Percentiles rank a stretch among this genome's conserved stretches.
These are phyloP conservation scores for Neopestalotiopsis sp. DNA, from an alignment of 2,329 filamentous ascomycete genomes.

Conservation along the genomic window DNA sequence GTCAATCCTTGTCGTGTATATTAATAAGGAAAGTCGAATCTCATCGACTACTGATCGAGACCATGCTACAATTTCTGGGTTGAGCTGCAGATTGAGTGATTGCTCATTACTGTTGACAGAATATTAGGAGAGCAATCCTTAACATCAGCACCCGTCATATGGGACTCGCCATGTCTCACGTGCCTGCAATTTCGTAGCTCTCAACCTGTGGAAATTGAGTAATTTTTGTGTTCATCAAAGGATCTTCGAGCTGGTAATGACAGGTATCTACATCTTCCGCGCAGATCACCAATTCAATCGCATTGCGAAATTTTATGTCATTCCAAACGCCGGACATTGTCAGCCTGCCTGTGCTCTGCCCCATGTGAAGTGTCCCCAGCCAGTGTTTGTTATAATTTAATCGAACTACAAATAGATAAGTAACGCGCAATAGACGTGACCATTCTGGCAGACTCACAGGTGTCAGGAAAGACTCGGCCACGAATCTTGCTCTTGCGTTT, in stretches of 20 bases:
- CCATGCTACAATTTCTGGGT: too few relatives aligned
- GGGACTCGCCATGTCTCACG: not conserved
- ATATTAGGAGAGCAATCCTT: not conserved
- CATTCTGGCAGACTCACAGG: slow-evolving; percentile 46
- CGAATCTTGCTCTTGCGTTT: slow-evolving; percentile 95
- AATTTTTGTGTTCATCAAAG: not conserved
- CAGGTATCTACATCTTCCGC: not conserved
- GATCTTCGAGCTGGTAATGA: not conserved
- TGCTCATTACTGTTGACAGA: too few relatives aligned
- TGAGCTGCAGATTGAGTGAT: too few relatives aligned
- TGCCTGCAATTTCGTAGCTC: not conserved
- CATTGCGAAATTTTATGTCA: slow-evolving; percentile 19
- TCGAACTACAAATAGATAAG: not conserved
- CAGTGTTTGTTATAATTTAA: not conserved
- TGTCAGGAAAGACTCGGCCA: slow-evolving; percentile 97
- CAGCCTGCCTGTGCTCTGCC: not conserved
- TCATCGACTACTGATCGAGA: too few relatives aligned
- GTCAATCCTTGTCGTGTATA: too few relatives aligned
- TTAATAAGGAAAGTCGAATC: too few relatives aligned
- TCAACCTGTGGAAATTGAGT: not conserved
- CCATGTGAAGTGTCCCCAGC: not conserved
- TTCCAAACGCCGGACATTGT: slow-evolving; percentile 15
- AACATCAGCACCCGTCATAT: not conserved
- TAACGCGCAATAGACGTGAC: not conserved
- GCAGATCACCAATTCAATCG: not conserved